A percentile compares a stretch with the other conserved stretches of the same genome.
Conservation (phyloP, 1,284 basidiomycete genomes). For the Fomitopsis betulina region DNA sequence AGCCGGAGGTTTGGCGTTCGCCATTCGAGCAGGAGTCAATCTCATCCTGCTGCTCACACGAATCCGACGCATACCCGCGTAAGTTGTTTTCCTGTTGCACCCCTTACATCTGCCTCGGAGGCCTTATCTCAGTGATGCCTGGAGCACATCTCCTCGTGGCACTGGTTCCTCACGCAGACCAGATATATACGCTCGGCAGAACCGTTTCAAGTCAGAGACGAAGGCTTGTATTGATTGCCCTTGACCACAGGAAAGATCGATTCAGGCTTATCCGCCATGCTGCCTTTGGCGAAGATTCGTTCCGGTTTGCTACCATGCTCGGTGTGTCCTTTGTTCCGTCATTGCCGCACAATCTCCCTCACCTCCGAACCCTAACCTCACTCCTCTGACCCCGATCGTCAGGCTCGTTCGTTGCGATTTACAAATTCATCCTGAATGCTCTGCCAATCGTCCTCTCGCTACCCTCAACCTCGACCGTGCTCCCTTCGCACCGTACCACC, state of each 20-base stretch:
- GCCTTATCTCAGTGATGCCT: neutral
- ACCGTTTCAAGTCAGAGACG: no score
- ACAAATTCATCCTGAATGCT: conserved; percentile 81
- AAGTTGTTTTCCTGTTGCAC: conserved; percentile 14
- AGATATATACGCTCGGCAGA: no score
- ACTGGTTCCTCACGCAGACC: no score
- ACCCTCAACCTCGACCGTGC: conserved; percentile 22
- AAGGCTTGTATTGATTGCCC: neutral
- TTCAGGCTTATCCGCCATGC: conserved; percentile 68
- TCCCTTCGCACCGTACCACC: conserved; percentile 9
- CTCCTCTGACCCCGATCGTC: neutral
- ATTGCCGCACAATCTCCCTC: neutral
- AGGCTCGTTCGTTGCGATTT: conserved; percentile 78
- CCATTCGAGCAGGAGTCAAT: conserved; percentile 78
- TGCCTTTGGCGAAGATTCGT: conserved; percentile 75
- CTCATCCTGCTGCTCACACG: conserved; percentile 71
- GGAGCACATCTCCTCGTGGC: no score
- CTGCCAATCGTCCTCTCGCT: conserved; percentile 75
- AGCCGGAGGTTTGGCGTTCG: conserved; percentile 74
- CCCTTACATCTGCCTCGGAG: neutral
- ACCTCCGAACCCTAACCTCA: neutral
- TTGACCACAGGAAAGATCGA: conserved; percentile 24
- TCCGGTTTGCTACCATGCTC: conserved; percentile 83
- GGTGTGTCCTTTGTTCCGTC: conserved; percentile 40
- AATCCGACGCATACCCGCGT: conserved; percentile 62